Percentiles rank a stretch among this genome's conserved stretches.
Evolutionary conservation across 441 rosid species (phyloP).

Genomic region (Caryocar brasiliense): DNA sequence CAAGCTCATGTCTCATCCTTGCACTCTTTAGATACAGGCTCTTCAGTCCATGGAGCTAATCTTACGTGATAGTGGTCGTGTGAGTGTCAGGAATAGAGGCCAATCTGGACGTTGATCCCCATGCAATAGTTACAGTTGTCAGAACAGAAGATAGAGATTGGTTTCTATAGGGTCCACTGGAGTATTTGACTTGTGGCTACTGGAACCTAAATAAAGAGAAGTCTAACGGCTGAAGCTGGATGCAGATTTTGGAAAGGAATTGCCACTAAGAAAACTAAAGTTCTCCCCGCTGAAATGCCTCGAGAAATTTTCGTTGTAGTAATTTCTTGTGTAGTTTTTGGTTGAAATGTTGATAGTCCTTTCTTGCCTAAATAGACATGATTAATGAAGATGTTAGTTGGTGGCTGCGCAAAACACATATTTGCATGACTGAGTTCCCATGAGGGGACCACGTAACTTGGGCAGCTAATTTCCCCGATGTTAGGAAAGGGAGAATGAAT

Average conservation of each 20-base stretch:
- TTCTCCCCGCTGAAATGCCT: not conserved
- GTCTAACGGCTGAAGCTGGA: not conserved
- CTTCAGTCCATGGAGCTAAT: constrained; percentile 50
- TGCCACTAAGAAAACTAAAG: not conserved
- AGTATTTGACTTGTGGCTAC: not conserved
- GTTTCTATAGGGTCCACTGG: not conserved
- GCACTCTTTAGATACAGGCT: constrained; percentile 43
- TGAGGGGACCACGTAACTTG: not conserved
- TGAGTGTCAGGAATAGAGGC: not conserved
- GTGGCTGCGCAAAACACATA: constrained; percentile 4
- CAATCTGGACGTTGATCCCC: not conserved
- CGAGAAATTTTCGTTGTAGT: constrained; percentile 13
- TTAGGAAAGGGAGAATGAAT: too few species aligned
- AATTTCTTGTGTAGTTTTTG: too few species aligned
- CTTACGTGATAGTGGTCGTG: constrained; percentile 25
- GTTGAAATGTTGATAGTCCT: constrained; percentile 15
- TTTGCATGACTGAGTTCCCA: too few species aligned
- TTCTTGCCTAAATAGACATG: not conserved
- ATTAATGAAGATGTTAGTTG: not conserved
- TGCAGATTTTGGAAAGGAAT: not conserved
- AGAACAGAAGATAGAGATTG: not conserved
- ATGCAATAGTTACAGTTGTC: not conserved
- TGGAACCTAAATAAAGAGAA: not conserved
- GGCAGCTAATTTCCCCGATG: too few species aligned
- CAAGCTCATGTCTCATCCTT: constrained; percentile 35